phyloP scores from a whole-genome alignment of 192 early-diverging fungal genomes.

The Coemansia sp. region DNA sequence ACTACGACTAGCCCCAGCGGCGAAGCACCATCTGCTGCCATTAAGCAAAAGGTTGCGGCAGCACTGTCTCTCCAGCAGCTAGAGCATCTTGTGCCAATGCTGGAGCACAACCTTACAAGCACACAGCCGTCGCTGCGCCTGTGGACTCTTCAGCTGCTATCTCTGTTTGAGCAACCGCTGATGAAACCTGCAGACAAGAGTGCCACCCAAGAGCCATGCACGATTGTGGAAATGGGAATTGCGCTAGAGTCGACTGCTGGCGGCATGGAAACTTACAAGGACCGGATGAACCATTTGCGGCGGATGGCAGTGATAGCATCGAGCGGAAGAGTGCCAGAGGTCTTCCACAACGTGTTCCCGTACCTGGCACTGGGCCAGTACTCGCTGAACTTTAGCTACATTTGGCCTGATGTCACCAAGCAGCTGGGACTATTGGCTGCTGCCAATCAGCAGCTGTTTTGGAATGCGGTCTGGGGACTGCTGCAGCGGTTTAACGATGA shows the following conservation, averaged over 20 bases:
- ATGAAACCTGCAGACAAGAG: slow-evolving; percentile 15
- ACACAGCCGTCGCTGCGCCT: slow-evolving; percentile 58
- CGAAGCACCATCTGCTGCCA: not conserved
- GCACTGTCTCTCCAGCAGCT: slow-evolving; percentile 34
- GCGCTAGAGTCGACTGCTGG: slow-evolving; percentile 65
- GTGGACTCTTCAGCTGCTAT: slow-evolving; percentile 66
- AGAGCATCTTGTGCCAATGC: slow-evolving; percentile 15
- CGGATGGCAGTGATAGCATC: slow-evolving; percentile 65
- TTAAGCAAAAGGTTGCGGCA: slow-evolving; percentile 12
- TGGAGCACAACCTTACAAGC: slow-evolving; percentile 43
- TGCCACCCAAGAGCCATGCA: slow-evolving; percentile 32
- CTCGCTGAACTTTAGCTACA: slow-evolving; percentile 76
- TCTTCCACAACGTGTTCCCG: slow-evolving; percentile 71
- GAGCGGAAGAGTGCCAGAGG: slow-evolving; percentile 62
- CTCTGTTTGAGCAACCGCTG: slow-evolving; percentile 64
- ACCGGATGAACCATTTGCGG: slow-evolving; percentile 76
- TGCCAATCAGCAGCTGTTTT: slow-evolving; percentile 59
- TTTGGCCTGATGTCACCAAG: slow-evolving; percentile 78
- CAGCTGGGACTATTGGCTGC: slow-evolving; percentile 58
- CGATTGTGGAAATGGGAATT: slow-evolving; percentile 56
- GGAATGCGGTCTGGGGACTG: slow-evolving; percentile 61
- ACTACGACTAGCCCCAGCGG: slow-evolving; percentile 2
- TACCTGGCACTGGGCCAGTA: slow-evolving; percentile 66
- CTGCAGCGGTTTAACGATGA: slow-evolving; percentile 64
- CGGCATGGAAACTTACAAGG: slow-evolving; percentile 68